phyloP scores from a whole-genome alignment of 2,329 filamentous ascomycete species.

The Calonectria henricotiae region DNA sequence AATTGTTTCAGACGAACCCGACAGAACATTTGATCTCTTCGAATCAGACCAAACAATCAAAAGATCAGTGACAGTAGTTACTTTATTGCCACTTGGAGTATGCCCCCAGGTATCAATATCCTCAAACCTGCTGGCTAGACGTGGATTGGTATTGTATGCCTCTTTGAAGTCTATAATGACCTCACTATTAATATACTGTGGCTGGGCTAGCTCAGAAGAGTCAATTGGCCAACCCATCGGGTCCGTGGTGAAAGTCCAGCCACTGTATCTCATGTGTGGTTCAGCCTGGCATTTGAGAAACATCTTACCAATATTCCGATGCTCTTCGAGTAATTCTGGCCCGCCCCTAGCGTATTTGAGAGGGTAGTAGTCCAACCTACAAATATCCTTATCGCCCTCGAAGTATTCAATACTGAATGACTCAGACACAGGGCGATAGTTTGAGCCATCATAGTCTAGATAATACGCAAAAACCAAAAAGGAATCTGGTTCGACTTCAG shows the following conservation, averaged over 20 bases:
- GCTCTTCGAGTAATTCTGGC: not conserved
- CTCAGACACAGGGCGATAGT: not conserved
- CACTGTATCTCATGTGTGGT: slow-evolving; percentile 23
- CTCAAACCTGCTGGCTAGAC: not conserved
- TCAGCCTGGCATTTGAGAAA: not conserved
- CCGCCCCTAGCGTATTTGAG: not conserved
- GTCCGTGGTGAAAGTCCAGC: slow-evolving; percentile 13
- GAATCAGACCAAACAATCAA: not conserved
- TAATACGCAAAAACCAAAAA: not conserved
- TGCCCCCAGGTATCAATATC: not conserved
- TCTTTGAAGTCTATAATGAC: slow-evolving; percentile 21
- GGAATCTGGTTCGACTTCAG: not conserved
- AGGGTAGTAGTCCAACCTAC: not conserved
- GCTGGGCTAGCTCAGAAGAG: not conserved
- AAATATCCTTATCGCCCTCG: slow-evolving; percentile 21
- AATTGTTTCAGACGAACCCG: not conserved
- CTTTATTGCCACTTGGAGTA: not conserved
- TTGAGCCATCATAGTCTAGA: slow-evolving; percentile 16
- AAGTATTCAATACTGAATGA: not conserved
- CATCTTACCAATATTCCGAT: not conserved
- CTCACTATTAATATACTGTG: slow-evolving; percentile 2
- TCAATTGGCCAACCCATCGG: not conserved
- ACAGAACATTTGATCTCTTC: not conserved
- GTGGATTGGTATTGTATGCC: not conserved
- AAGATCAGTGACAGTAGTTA: not conserved